Conservation (phyloP, 352 stramenopile genomes). For the Phytophthora melonis region DNA sequence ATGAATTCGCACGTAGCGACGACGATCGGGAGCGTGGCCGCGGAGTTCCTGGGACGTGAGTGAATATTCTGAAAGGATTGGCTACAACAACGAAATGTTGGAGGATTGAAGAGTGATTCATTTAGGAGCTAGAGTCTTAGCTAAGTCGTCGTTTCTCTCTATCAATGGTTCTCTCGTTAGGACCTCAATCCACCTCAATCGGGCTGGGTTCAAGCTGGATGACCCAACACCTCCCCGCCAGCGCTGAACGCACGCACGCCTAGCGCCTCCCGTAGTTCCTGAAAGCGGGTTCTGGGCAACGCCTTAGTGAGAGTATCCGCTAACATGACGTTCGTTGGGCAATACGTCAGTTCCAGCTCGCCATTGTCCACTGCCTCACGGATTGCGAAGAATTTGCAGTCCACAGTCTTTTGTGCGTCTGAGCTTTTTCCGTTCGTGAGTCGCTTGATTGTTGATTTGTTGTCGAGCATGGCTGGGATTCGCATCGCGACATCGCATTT, state of each 20-base stretch:
- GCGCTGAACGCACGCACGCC: slow-evolving; percentile 3
- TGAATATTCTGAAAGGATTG: too few relatives aligned
- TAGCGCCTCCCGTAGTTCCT: neutral
- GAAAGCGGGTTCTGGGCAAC: slow-evolving; percentile 1
- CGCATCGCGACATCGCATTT: neutral
- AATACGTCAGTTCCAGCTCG: slow-evolving; percentile 9
- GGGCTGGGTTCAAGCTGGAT: neutral
- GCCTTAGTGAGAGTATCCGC: slow-evolving; percentile 13
- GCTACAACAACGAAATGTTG: too few relatives aligned
- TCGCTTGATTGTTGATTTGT: slow-evolving; percentile 17
- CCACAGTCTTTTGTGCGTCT: slow-evolving; percentile 13
- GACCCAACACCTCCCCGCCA: slow-evolving; percentile 16
- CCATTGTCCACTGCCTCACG: slow-evolving; percentile 2
- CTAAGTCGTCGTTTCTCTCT: too few relatives aligned
- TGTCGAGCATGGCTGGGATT: slow-evolving; percentile 22
- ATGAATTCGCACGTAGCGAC: too few relatives aligned
- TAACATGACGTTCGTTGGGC: slow-evolving; percentile 14
- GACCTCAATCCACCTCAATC: too few relatives aligned
- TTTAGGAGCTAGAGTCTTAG: too few relatives aligned
- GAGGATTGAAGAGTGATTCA: too few relatives aligned
- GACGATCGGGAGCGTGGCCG: too few relatives aligned
- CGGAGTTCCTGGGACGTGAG: too few relatives aligned
- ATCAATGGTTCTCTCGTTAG: too few relatives aligned
- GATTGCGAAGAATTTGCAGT: slow-evolving; percentile 24
- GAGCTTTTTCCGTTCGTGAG: slow-evolving; percentile 20